Percentiles rank a stretch among this genome's conserved stretches.
Evolutionary conservation across 257 asterid genomes (phyloP).

Genomic region (Oldenlandia corymbosa): DNA sequence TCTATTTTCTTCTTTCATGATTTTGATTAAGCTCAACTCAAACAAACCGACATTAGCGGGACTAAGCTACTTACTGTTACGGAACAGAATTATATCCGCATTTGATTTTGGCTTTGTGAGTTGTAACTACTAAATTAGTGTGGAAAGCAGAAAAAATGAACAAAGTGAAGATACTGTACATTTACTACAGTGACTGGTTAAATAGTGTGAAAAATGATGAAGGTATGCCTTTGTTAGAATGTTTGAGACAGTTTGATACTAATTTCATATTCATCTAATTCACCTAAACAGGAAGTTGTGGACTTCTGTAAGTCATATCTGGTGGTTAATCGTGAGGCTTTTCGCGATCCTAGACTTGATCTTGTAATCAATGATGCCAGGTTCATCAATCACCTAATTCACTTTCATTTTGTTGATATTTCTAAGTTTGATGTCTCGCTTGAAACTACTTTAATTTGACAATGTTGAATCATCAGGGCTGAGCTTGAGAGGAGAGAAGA

Average conservation of each 20-base stretch:
- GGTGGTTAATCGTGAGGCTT: slow-evolving; percentile 71
- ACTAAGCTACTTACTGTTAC: not conserved
- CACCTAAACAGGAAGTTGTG: slow-evolving; percentile 86
- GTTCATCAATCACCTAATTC: slow-evolving; percentile 21
- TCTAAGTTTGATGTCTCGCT: not conserved
- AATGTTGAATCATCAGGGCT: slow-evolving; percentile 42
- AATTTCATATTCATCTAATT: slow-evolving; percentile 2
- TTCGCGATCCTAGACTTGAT: slow-evolving; percentile 66
- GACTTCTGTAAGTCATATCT: slow-evolving; percentile 77
- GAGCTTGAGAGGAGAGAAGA: slow-evolving; percentile 78
- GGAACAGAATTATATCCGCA: not conserved
- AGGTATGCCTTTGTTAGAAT: not conserved
- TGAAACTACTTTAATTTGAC: not conserved
- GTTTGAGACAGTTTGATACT: not conserved
- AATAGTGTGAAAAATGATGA: not conserved
- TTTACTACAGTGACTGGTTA: not conserved
- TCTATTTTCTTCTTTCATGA: not conserved
- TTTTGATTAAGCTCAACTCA: not conserved
- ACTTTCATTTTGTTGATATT: not conserved
- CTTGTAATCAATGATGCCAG: slow-evolving; percentile 87
- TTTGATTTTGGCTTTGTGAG: not conserved
- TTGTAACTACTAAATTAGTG: not conserved
- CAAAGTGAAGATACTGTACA: not conserved
- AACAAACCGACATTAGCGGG: slow-evolving; percentile 5
- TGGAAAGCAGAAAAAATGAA: slow-evolving; percentile 3